These are phyloP conservation scores for Suillus spraguei DNA, from an alignment of 768 basidiomycete species.

Conservation along the genomic window DNA sequence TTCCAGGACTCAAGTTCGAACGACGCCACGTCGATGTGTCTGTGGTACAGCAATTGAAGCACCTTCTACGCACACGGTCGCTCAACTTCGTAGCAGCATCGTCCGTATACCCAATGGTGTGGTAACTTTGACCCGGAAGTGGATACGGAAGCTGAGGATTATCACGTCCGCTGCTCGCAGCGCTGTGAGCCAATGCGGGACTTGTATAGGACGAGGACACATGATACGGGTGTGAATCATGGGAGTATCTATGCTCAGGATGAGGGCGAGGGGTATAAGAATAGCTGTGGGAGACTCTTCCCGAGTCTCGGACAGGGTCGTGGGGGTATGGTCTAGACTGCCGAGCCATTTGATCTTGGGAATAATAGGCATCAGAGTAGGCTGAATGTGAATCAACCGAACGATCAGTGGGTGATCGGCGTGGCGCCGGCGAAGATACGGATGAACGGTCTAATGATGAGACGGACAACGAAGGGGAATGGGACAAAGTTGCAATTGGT, in stretches of 20 bases:
- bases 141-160: constrained; percentile 35
- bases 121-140: constrained; percentile 40
- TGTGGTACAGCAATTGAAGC: constrained; percentile 86
- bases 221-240: constrained; percentile 37
- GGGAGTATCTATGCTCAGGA: constrained; percentile 33
- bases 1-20: constrained; percentile 76
- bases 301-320: constrained; percentile 35
- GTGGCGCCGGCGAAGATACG: constrained; percentile 58
- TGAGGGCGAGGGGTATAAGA: constrained; percentile 29
- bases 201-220: constrained; percentile 27
- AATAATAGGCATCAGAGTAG: constrained; percentile 42
- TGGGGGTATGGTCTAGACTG: constrained; percentile 35
- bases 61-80: constrained; percentile 73
- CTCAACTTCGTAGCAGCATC: constrained; percentile 82
- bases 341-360: constrained; percentile 37
- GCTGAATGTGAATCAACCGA: constrained; percentile 30
- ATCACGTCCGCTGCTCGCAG: constrained; percentile 23
- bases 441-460: constrained; percentile 63
- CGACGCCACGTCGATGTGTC: constrained; percentile 84
- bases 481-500: constrained; percentile 51
- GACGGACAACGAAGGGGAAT: constrained; percentile 63
- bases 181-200: constrained; percentile 29
- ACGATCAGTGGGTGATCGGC: constrained; percentile 41
- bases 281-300: constrained; percentile 40
- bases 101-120: constrained; percentile 59